Evolutionary conservation across 371 early-diverging fungal genomes (phyloP), one percentile per base, ranked within the genome.

Genomic region (Mortierella sp.): DNA sequence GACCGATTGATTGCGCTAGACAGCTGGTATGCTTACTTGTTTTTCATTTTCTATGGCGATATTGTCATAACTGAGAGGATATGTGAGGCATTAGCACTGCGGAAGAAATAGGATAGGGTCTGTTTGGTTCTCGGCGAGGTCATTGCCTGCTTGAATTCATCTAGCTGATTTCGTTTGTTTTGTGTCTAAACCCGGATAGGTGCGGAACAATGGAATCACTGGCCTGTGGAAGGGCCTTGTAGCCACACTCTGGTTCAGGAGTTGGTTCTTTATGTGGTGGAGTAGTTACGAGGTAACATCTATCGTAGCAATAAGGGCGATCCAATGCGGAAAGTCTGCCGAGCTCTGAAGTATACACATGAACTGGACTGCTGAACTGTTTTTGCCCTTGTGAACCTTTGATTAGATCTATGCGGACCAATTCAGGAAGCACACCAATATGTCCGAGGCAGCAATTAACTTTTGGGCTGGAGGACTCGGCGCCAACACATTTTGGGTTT

Each of bases 181-280:
- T 30, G 21, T 19, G 15, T 43, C 50, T 15, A 66, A 64, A 3
- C 9, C 9, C 9, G 37, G 9, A 45, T 74, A 88, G 86, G 82
- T 92, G 18, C 83, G 84, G 46, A 89, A 90, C 28, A 92, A 94
- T 74, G 97, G 97, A 6, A 50, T 93, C 4, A 74, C 86, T 14
- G 98, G 94, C 1, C 73, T 96, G 4, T 97, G 93, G 91, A 89
- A 90, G 66, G 97, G 96, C 1, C 82, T 97, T n/a, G 64, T 82
- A 0, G 92, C 94, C 4, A 94, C 95, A 0, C 85, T 96, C 77
- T 74, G 92, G 61, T 95, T 96, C 70, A 84, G 97, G 61, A 91
- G 92, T 62, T 95, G 92, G 86, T 96, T 97, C 79, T 96, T 93
- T 82, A 87, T 93, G 28, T 89, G 96, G 66, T 96, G 98, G 98